Conservation (phyloP, 495 filamentous ascomycete species). For the Articulospora tetracladia region DNA sequence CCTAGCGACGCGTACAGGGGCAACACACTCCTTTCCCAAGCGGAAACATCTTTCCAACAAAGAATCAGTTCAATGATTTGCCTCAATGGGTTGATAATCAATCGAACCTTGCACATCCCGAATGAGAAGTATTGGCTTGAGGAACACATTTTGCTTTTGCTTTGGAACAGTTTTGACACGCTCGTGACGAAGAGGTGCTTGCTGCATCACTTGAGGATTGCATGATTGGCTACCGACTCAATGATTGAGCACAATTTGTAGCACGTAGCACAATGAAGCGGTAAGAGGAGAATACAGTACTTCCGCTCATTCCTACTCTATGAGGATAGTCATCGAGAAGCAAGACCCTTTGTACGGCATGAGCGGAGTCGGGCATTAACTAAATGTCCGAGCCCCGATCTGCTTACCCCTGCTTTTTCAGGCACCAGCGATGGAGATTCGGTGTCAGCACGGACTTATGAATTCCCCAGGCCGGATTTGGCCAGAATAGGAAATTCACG, state of each 20-base stretch:
- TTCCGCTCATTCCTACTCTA: background rate
- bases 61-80: background rate
- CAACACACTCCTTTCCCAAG: conserved; percentile 16
- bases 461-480: background rate
- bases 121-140: background rate
- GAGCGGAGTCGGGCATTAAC: background rate
- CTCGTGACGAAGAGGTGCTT: background rate
- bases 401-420: background rate
- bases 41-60: conserved; percentile 16
- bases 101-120: conserved; percentile 16
- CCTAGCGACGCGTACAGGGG: background rate
- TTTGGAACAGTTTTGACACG: conserved; percentile 17
- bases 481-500: background rate
- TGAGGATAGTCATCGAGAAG: background rate
- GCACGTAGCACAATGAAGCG: background rate
- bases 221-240: background rate
- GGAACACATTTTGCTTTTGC: conserved; percentile 21
- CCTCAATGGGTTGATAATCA: background rate
- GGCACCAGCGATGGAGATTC: background rate
- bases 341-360: background rate
- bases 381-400: background rate
- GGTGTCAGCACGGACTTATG: too few relatives aligned
- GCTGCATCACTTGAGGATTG: background rate
- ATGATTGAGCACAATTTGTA: background rate
- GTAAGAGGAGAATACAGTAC: background rate